Evolutionary conservation across 805 yeast species (phyloP).

Genomic region (Saturnispora serradocipensis): DNA sequence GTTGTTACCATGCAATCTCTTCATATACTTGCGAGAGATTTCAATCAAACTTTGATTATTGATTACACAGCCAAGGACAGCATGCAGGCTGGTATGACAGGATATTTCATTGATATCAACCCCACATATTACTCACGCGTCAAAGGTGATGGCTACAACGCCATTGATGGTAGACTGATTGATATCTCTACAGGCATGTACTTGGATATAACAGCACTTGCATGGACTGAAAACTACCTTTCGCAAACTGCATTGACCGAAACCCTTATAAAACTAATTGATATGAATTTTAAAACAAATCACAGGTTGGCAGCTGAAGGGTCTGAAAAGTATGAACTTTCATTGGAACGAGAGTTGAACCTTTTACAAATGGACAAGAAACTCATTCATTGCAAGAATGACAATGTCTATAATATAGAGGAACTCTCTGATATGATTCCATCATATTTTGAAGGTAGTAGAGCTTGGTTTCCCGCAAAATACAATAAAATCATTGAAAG

Average conservation of each 20-base stretch:
- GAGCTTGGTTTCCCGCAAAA: constrained; percentile 36
- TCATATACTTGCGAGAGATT: constrained; percentile 34
- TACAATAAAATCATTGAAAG: constrained; percentile 32
- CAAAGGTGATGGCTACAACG: constrained; percentile 39
- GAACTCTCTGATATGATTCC: constrained; percentile 46
- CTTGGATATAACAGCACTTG: constrained; percentile 36
- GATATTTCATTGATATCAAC: constrained; percentile 27
- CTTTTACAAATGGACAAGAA: constrained; percentile 19
- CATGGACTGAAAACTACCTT: constrained; percentile 12
- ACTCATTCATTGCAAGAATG: constrained; percentile 34
- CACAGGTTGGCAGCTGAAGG: constrained; percentile 30
- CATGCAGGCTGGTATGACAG: constrained; percentile 23
- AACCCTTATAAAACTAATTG: constrained; percentile 11
- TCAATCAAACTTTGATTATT: constrained; percentile 41
- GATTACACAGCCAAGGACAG: constrained; percentile 25
- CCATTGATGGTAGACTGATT: constrained; percentile 47
- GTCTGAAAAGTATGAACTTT: constrained; percentile 29
- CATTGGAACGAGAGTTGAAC: constrained; percentile 19
- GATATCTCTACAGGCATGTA: constrained; percentile 41
- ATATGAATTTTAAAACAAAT: constrained; percentile 14
- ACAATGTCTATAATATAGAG: constrained; percentile 42
- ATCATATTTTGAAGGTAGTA: constrained; percentile 50
- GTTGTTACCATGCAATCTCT: constrained; percentile 43
- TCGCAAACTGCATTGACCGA: constrained; percentile 4
- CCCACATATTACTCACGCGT: constrained; percentile 28